A percentile compares a stretch with the other conserved stretches of the same genome.
Conservation (phyloP, 805 yeast genomes). For the Wickerhamiella qilinensis region DNA sequence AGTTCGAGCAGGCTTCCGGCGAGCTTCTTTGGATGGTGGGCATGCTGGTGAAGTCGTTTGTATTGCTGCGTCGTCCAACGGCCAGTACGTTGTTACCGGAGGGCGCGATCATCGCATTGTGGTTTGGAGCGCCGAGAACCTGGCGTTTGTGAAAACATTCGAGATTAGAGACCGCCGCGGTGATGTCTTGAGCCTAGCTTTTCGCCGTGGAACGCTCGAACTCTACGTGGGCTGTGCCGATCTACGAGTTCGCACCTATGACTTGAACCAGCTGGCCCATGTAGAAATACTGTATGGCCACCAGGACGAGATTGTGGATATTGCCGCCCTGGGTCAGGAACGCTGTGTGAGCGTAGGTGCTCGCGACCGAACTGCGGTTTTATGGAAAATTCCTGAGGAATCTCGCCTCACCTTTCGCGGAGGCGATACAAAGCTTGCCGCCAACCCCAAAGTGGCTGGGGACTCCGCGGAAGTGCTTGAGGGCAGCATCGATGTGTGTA, state of each 20-base stretch:
- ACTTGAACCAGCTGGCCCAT: conserved; percentile 73
- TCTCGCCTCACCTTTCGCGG: conserved; percentile 86
- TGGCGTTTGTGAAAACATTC: conserved; percentile 60
- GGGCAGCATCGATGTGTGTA: conserved; percentile 79
- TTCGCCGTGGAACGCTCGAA: conserved; percentile 70
- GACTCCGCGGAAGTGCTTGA: conserved; percentile 27
- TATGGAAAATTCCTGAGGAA: conserved; percentile 95
- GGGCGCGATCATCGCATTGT: conserved; percentile 68
- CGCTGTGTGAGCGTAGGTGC: conserved; percentile 93
- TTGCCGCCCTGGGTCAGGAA: conserved; percentile 67
- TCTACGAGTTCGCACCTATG: conserved; percentile 72
- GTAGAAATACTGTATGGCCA: conserved; percentile 89
- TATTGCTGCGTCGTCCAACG: conserved; percentile 76
- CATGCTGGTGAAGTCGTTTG: conserved; percentile 64
- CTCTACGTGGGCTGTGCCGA: conserved; percentile 89
- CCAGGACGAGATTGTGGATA: conserved; percentile 75
- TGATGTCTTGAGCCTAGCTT: conserved; percentile 52
- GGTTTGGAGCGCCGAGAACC: conserved; percentile 71
- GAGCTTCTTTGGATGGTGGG: conserved; percentile 30
- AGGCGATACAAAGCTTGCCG: conserved; percentile 40
- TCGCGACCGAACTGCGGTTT: conserved; percentile 85
- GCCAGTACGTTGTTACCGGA: conserved; percentile 80
- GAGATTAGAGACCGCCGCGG: conserved; percentile 61
- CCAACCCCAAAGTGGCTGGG: conserved; percentile 3
- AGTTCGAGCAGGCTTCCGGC: conserved; percentile 26